Base-by-base conservation (phyloP, 2,329 filamentous ascomycete genomes). In the Fusarium nisikadoi region DNA sequence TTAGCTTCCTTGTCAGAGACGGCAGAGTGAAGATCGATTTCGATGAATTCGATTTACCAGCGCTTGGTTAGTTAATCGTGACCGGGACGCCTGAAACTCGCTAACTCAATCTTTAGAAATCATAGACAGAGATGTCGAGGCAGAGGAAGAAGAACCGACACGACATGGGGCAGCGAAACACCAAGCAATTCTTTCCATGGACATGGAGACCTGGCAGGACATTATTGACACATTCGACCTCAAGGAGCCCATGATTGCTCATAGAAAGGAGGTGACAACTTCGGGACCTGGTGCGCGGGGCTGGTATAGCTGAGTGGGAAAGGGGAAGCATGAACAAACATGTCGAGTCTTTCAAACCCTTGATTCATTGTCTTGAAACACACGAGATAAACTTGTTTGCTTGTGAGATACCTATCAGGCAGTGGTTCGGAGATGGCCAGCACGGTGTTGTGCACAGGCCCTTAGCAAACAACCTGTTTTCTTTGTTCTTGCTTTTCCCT, bases 1-100 rank as follows among this genome's bases (percentile, higher is more conserved):
- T 97, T 75, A 97, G 94, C 79, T 99, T 99, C 78, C 84, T 99
- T 68, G 94, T 98, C 66, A 90, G 93, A 64, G 96, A 99, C 81
- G 94, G 94, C 16, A 90, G 88, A 66, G 89, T 94, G 10, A 90
- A 89, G 38, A 86, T 99, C n/a, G 86, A 89, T 6, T 88, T 90
- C 62, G 95, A 98, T 77, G 87, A 90, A 17, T 84, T 92, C 67
- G 91, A 88, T 3, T 83, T 97, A 45, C 95, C 95, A n/a, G 90
- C 94, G 27, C 81, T 98, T 53, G 86, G 94, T 97, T 86, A 85
- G 92, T 87, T 16, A 45, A 33, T 19, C 36, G 17, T 31, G 14
- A n/a, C 20, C 29, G 14, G 31, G 47, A 12, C 14, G 23, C 42
- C 61, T n/a, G 43, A 19, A 43, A 19, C 31, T 27, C 39, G 38